These are phyloP conservation scores for Raphanus raphanistrum DNA, from an alignment of 345 rosid species.

Conservation along the genomic window DNA sequence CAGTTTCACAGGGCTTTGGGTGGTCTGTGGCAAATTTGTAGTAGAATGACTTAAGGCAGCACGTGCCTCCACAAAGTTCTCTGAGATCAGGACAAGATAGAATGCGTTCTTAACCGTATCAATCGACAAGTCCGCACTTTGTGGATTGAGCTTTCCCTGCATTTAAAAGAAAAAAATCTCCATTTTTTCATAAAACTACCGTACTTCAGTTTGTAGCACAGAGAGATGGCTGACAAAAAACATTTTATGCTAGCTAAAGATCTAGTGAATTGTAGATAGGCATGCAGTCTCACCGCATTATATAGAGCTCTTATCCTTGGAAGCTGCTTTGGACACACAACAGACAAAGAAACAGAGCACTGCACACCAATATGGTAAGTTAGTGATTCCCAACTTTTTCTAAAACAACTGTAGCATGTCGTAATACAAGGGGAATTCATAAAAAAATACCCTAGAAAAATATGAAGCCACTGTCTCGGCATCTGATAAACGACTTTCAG, in stretches of 20 bases:
- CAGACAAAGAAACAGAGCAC: constrained; percentile 80
- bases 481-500: constrained; percentile 75
- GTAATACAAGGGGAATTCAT: constrained; percentile 12
- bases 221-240: constrained; percentile 19
- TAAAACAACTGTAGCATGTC: not conserved
- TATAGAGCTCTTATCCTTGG: constrained; percentile 76
- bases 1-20: constrained; percentile 76
- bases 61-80: constrained; percentile 87
- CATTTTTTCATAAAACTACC: not conserved
- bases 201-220: constrained; percentile 27
- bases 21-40: constrained; percentile 62
- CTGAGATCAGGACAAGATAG: constrained; percentile 83
- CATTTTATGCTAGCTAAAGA: not conserved
- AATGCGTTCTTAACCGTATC: constrained; percentile 70
- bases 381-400: constrained; percentile 21
- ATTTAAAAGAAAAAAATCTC: constrained; percentile 21
- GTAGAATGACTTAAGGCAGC: constrained; percentile 80
- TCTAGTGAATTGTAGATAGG: constrained; percentile 5
- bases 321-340: constrained; percentile 90
- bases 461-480: constrained; percentile 84
- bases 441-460: constrained; percentile 60
- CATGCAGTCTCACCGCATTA: constrained; percentile 65
- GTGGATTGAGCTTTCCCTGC: constrained; percentile 77
- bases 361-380: constrained; percentile 47
- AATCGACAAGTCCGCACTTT: constrained; percentile 65